Percentiles rank a stretch among this genome's conserved stretches.
phyloP scores from a whole-genome alignment of 805 yeast species.

The Clavispora carvajalis region DNA sequence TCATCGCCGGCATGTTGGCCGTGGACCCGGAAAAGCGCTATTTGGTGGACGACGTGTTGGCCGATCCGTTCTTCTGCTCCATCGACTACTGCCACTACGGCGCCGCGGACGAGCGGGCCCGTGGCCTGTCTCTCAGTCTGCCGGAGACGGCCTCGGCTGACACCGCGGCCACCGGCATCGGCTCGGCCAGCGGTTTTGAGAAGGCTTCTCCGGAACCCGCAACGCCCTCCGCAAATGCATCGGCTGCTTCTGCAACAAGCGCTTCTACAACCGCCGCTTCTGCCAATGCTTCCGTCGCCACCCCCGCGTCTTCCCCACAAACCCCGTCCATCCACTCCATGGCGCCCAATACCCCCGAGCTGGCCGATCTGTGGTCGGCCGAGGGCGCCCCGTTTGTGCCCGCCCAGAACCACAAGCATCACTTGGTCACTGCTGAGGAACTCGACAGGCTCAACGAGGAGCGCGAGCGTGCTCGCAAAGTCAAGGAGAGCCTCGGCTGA shows the following conservation, averaged over 20 bases:
- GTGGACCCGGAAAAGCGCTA: conserved; percentile 56
- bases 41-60: conserved; percentile 49
- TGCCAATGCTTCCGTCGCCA: too few relatives aligned
- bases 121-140: too few relatives aligned
- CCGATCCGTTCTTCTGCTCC: conserved; percentile 52
- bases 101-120: conserved; percentile 15
- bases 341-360: too few relatives aligned
- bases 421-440: conserved; percentile 64
- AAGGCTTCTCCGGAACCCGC: too few relatives aligned
- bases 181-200: too few relatives aligned
- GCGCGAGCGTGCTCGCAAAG: conserved; percentile 17
- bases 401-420: conserved; percentile 52
- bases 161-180: too few relatives aligned
- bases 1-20: conserved; percentile 62
- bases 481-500: conserved; percentile 5
- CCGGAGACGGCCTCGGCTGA: too few relatives aligned
- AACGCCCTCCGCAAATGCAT: too few relatives aligned
- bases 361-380: not conserved
- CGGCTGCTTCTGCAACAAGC: too few relatives aligned
- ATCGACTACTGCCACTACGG: conserved; percentile 51
- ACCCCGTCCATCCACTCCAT: too few relatives aligned
- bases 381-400: conserved; percentile 4
- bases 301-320: too few relatives aligned
- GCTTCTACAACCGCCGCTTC: not conserved
- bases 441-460: conserved; percentile 34